Conservation (phyloP, 305 asterid species). For the Solanum chacoense region DNA sequence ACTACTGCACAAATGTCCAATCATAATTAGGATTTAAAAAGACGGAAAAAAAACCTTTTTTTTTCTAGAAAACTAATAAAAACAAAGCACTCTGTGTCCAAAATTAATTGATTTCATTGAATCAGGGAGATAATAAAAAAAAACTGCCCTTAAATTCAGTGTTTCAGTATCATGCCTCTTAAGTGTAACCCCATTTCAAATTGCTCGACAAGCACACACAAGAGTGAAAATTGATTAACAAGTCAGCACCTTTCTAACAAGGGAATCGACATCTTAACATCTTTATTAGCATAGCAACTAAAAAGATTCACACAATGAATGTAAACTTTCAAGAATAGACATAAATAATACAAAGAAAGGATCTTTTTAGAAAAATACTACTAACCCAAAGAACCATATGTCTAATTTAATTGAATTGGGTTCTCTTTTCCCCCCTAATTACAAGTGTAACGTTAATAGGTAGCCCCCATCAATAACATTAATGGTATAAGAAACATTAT, state of each 20-base stretch:
- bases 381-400: neutral
- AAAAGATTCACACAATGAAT: neutral
- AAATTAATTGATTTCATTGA: neutral
- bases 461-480: neutral
- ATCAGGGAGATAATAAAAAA: neutral
- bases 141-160: neutral
- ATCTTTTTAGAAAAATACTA: neutral
- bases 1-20: neutral
- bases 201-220: neutral
- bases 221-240: neutral
- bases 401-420: neutral
- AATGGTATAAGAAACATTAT: neutral
- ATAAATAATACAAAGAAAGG: neutral
- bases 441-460: neutral
- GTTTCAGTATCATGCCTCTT: neutral
- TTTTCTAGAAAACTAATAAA: neutral
- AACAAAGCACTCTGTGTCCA: neutral
- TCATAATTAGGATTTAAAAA: neutral
- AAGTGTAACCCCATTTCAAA: neutral
- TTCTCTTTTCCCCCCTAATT: neutral
- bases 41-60: neutral
- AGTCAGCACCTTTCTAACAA: neutral
- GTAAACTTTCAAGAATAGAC: neutral
- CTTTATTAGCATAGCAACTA: neutral
- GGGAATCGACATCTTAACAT: neutral